Base-by-base conservation (phyloP, 2,329 filamentous ascomycete species). In the Chaetothyriales sp. region DNA sequence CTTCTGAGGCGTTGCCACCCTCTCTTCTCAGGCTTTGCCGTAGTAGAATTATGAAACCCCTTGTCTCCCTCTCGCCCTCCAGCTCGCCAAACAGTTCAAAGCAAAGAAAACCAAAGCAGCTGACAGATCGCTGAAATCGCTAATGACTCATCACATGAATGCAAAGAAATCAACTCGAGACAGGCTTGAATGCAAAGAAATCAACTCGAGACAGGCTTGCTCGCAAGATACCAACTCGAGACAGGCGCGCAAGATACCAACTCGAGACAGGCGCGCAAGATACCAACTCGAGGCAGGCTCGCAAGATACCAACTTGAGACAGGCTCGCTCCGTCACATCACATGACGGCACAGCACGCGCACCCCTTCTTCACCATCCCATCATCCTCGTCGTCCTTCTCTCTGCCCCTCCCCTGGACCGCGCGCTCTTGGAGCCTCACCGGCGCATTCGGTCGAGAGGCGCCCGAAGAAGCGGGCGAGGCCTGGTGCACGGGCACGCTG, bases 341-440 rank as follows among this genome's bases (percentile, higher is more conserved):
- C 77, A 55, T 88, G 59, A 89, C 77, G 55, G 86, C 72, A 67
- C 85, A 89, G 67, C 83, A 85, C 53, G 78, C 81, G 60, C 83
- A 83, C 9, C 79, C 77, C 57, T 74, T 77, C 60, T 79, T 74
- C 60, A 74, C 70, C 59, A 75, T 68, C 56, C 70, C 65, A 50
- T 78, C 74, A 54, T 80, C 75, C 9, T 71, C 71, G 4, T 75
- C 71, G 4, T 75, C 71, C 47, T 81, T 73, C 45, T 77, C 76
- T 60, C 69, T n/a, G 5, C 44, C 10, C 25, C 29, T 29, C 52
- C 67, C 67, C 25, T 65, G 61, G 49, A 64, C 58, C 49, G 54
- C 65, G 50, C 60, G 60, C 55, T 37, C 22, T 22, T 22, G 55
- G 56, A 44, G 61, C 69, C 6, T 72, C 68, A 56, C 70, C 67